These are phyloP conservation scores for Erodium moschatum DNA, from an alignment of 441 rosid genomes.

Conservation along the genomic window DNA sequence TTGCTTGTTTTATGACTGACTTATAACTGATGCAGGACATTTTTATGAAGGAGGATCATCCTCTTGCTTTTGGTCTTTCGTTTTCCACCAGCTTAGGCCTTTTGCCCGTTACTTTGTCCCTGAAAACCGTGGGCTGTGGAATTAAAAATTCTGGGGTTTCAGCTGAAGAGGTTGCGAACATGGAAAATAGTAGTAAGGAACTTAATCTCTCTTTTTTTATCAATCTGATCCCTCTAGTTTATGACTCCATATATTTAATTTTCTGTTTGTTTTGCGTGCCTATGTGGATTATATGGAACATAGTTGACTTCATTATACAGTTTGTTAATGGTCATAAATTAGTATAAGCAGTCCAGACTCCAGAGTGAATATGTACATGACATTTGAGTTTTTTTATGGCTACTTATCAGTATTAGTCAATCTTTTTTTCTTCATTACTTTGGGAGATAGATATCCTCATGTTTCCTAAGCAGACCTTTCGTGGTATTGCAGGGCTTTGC, in stretches of 20 bases:
- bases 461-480: slow-evolving; percentile 21
- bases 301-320: slow-evolving; percentile 4
- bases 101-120: slow-evolving; percentile 61
- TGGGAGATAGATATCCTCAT: slow-evolving; percentile 3
- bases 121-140: slow-evolving; percentile 79
- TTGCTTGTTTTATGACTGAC: slow-evolving; percentile 21
- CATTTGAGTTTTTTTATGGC: neutral
- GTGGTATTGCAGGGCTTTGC: slow-evolving; percentile 62
- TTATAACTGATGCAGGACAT: slow-evolving; percentile 40
- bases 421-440: slow-evolving; percentile 13
- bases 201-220: slow-evolving; percentile 15
- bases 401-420: neutral
- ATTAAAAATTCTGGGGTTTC: slow-evolving; percentile 62
- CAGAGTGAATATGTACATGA: neutral
- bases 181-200: slow-evolving; percentile 62
- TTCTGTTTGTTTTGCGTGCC: slow-evolving; percentile 2
- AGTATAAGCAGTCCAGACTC: slow-evolving; percentile 6
- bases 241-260: neutral
- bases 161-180: slow-evolving; percentile 61
- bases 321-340: slow-evolving; percentile 6
- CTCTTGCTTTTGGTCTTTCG: slow-evolving; percentile 70
- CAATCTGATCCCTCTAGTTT: slow-evolving; percentile 5
- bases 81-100: slow-evolving; percentile 80
- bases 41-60: slow-evolving; percentile 77
- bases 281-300: neutral